A percentile compares a stretch with the other conserved stretches of the same genome.
Conservation (phyloP, 2,329 filamentous ascomycete genomes). For the Dactylellina drechsleri region DNA sequence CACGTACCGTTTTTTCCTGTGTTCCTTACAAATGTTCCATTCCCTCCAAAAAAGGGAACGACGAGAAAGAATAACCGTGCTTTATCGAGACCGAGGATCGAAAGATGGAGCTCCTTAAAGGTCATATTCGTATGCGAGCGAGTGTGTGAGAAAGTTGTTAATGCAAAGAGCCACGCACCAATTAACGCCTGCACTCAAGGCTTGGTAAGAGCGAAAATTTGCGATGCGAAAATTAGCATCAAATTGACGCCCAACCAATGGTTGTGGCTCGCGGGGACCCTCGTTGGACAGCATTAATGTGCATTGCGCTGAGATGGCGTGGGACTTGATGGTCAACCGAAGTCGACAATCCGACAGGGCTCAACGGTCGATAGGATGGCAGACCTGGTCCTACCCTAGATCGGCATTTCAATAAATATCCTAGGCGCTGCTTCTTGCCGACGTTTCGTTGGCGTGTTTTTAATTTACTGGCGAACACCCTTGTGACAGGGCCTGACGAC, state of each 20-base stretch:
- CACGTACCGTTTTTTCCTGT: not conserved
- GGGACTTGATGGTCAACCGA: slow-evolving; percentile 25
- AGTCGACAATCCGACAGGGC: slow-evolving; percentile 30
- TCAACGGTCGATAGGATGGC: slow-evolving; percentile 46
- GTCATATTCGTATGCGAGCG: not conserved
- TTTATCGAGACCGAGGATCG: too few species aligned
- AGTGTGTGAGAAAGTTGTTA: not conserved
- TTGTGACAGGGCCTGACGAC: slow-evolving; percentile 53
- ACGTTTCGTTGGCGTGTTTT: slow-evolving; percentile 31
- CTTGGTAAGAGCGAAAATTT: slow-evolving; percentile 9
- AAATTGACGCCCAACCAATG: slow-evolving; percentile 50
- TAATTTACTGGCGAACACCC: slow-evolving; percentile 51
- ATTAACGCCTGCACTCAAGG: slow-evolving; percentile 6
- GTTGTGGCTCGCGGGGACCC: slow-evolving; percentile 4
- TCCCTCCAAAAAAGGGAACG: too few species aligned
- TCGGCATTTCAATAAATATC: slow-evolving; percentile 45
- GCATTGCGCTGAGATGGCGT: slow-evolving; percentile 40
- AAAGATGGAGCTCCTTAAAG: not conserved
- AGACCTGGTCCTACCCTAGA: slow-evolving; percentile 42
- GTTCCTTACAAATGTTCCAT: slow-evolving; percentile 7
- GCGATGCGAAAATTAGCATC: slow-evolving; percentile 5
- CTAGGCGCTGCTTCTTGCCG: slow-evolving; percentile 43
- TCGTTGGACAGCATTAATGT: slow-evolving; percentile 5
- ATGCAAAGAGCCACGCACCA: not conserved
- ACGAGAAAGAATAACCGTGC: too few species aligned